A percentile compares a stretch with the other conserved stretches of the same genome.
phyloP scores from a whole-genome alignment of 169 alveolate species.

The Toxoplasma gondii region DNA sequence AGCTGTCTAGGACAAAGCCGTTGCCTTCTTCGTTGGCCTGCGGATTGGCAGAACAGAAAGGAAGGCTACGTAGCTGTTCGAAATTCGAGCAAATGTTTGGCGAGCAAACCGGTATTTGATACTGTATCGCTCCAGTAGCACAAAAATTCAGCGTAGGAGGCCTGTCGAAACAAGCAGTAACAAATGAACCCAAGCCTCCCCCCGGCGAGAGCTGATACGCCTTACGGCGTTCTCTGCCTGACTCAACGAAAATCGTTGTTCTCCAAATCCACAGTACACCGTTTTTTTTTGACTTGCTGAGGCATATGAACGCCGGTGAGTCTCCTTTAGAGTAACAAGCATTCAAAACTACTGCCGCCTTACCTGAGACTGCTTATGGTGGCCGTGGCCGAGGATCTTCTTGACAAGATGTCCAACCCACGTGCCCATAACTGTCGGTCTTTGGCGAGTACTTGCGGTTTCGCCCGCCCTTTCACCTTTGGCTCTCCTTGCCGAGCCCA shows the following conservation, averaged over 20 bases:
- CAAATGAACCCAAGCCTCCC: background rate
- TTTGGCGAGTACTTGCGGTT: background rate
- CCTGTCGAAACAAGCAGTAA: background rate
- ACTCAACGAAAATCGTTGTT: too few species aligned
- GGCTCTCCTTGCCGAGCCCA: slow-evolving; percentile 10
- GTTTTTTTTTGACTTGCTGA: background rate
- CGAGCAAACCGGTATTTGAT: background rate
- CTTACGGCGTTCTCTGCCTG: too few species aligned
- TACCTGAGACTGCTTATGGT: slow-evolving; percentile 6
- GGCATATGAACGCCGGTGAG: background rate
- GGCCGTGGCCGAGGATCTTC: background rate
- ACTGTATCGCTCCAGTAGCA: background rate
- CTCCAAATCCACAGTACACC: too few species aligned
- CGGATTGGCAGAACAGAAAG: background rate
- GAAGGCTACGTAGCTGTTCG: background rate
- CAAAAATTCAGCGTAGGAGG: background rate
- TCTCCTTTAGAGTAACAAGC: too few species aligned
- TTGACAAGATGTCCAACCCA: slow-evolving; percentile 23
- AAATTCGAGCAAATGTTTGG: background rate
- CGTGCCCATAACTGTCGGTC: background rate
- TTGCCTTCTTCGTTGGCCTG: slow-evolving; percentile 13
- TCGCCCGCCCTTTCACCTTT: background rate
- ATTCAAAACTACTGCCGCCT: background rate
- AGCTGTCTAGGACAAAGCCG: slow-evolving; percentile 26
- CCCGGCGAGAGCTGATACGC: background rate